Conservation (phyloP, 441 rosid species). For the Erysimum cheiri region DNA sequence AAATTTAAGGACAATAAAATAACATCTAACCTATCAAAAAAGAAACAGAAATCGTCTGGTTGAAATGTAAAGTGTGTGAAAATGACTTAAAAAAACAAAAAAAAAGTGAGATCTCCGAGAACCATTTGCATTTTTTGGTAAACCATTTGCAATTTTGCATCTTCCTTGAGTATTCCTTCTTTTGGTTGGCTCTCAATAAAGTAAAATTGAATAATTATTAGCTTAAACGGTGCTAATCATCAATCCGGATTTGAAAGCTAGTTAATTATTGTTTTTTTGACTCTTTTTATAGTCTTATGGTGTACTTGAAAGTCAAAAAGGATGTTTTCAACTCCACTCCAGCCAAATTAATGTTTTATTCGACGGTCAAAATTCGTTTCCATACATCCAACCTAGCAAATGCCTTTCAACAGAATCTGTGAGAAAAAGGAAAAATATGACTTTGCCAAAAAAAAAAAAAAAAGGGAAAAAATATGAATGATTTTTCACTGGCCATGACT, state of each 20-base stretch:
- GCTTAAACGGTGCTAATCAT: conserved; percentile 15
- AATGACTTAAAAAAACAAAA: not conserved
- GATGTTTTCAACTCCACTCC: conserved; percentile 23
- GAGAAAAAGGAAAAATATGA: not conserved
- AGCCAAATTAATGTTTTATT: conserved; percentile 26
- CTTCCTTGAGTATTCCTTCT: conserved; percentile 9
- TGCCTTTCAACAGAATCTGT: conserved; percentile 9
- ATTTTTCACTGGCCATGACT: too few species aligned
- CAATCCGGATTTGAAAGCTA: conserved; percentile 12
- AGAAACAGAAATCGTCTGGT: not conserved
- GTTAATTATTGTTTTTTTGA: conserved; percentile 12
- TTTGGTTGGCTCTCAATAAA: conserved; percentile 16
- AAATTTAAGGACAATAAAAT: not conserved
- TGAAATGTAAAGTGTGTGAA: conserved; percentile 11
- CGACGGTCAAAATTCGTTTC: conserved; percentile 34
- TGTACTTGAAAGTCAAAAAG: conserved; percentile 27
- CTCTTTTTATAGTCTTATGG: not conserved
- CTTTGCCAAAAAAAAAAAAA: too few species aligned
- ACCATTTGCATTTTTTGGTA: not conserved
- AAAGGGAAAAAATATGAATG: too few species aligned
- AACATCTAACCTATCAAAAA: not conserved
- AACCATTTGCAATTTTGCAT: conserved; percentile 23
- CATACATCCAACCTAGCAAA: conserved; percentile 19
- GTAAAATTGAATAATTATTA: not conserved
- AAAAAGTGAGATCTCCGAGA: not conserved